A percentile compares a stretch with the other conserved stretches of the same genome.
These are phyloP conservation scores for Apiospora aurea DNA, from an alignment of 2,329 filamentous ascomycete genomes.

Conservation along the genomic window DNA sequence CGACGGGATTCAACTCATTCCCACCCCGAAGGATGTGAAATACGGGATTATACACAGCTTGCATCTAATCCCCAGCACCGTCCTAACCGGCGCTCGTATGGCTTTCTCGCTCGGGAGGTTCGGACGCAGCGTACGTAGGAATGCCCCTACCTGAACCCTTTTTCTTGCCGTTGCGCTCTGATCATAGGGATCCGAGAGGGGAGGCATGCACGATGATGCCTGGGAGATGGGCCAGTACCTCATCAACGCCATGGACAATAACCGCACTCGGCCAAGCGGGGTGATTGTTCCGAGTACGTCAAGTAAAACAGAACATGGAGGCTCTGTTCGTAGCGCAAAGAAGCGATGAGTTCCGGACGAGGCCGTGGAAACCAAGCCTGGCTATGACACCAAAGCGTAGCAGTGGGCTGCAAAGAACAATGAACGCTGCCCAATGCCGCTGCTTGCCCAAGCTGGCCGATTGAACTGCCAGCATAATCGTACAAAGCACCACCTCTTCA, in stretches of 20 bases:
- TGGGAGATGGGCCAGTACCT: background rate
- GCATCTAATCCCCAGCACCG: background rate
- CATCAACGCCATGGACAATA: background rate
- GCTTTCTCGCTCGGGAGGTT: background rate
- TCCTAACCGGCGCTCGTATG: too few species aligned
- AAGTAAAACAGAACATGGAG: background rate
- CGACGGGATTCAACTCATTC: background rate
- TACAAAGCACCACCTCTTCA: background rate
- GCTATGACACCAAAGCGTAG: background rate
- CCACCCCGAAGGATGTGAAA: background rate
- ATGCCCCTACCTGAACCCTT: background rate
- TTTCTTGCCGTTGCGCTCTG: background rate
- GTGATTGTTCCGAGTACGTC: background rate
- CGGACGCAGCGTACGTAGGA: background rate
- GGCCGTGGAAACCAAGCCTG: background rate
- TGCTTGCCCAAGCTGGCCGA: background rate
- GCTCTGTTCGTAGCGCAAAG: background rate
- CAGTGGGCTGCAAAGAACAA: background rate
- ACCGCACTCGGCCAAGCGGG: background rate
- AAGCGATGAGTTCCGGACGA: background rate
- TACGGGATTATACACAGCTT: background rate
- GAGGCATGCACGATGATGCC: background rate
- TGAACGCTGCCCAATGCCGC: slow-evolving; percentile 7
- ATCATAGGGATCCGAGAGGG: background rate
- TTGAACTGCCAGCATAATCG: background rate